These are phyloP conservation scores for Brachypodium distachyon DNA, from an alignment of 202 grass and related monocot genomes.

Conservation along the genomic window DNA sequence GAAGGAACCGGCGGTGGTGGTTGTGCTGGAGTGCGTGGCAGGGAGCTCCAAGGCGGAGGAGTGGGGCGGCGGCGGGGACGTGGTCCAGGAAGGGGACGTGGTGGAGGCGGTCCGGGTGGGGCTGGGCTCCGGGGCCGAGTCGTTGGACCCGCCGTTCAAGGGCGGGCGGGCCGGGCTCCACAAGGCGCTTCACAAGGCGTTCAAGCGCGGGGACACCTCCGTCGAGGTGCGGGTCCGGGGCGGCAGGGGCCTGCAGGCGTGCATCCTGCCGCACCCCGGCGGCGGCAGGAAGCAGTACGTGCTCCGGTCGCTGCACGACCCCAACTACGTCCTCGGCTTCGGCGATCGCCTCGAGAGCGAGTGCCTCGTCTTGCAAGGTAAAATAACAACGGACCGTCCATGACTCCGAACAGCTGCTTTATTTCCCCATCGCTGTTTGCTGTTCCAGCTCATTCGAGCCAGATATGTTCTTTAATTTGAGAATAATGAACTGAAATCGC, in stretches of 20 bases:
- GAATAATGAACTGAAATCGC: background rate
- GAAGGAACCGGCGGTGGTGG: slow-evolving; percentile 37
- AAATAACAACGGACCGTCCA: background rate
- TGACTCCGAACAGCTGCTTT: background rate
- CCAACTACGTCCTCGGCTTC: slow-evolving; percentile 77
- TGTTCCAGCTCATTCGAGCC: background rate
- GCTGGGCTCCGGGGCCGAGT: slow-evolving; percentile 13
- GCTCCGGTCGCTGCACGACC: slow-evolving; percentile 71
- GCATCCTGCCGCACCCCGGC: slow-evolving; percentile 53
- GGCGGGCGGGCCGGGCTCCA: slow-evolving; percentile 46
- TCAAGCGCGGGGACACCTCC: slow-evolving; percentile 72
- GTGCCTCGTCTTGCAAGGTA: slow-evolving; percentile 73
- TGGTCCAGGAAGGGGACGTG: slow-evolving; percentile 77
- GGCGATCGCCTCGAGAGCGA: slow-evolving; percentile 69
- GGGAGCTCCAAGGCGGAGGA: slow-evolving; percentile 85
- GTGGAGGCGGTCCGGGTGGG: slow-evolving; percentile 68
- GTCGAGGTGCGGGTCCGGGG: slow-evolving; percentile 51
- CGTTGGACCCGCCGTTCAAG: slow-evolving; percentile 71
- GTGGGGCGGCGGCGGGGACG: slow-evolving; percentile 50
- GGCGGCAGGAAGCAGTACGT: slow-evolving; percentile 53
- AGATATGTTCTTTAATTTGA: background rate
- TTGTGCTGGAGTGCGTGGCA: slow-evolving; percentile 81
- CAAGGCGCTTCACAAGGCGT: slow-evolving; percentile 75
- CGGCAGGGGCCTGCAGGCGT: slow-evolving; percentile 58
- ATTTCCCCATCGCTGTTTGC: background rate